phyloP scores from a whole-genome alignment of 2,329 filamentous ascomycete genomes.

The Calonectria pauciramosa region DNA sequence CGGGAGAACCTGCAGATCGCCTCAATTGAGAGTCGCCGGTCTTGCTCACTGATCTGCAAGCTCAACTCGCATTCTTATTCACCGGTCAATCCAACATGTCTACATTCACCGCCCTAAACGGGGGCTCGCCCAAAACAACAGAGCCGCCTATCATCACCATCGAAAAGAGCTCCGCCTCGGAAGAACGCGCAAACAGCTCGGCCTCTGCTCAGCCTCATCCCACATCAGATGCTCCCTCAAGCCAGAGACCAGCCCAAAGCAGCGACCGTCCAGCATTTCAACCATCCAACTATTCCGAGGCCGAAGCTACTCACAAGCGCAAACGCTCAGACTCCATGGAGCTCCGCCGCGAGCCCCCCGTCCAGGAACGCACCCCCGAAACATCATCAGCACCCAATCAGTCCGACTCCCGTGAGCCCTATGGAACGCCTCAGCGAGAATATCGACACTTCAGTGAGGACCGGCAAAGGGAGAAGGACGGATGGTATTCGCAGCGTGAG shows the following conservation, averaged over 20 bases:
- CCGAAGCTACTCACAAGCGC: conserved; percentile 71
- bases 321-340: conserved; percentile 79
- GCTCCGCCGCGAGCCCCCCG: conserved; percentile 52
- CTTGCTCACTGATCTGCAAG: conserved; percentile 13
- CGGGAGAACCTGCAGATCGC: background rate
- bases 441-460: conserved; percentile 62
- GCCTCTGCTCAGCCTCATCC: conserved; percentile 42
- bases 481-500: conserved; percentile 65
- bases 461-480: conserved; percentile 59
- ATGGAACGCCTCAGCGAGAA: conserved; percentile 59
- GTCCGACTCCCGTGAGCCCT: conserved; percentile 58
- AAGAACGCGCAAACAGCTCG: conserved; percentile 50
- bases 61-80: conserved; percentile 9
- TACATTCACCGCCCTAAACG: conserved; percentile 66
- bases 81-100: conserved; percentile 55
- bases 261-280: conserved; percentile 59
- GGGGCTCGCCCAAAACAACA: conserved; percentile 60
- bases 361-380: conserved; percentile 53
- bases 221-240: conserved; percentile 45
- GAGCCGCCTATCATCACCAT: conserved; percentile 51
- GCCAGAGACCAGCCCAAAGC: conserved; percentile 56
- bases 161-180: conserved; percentile 48
- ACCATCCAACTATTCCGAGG: conserved; percentile 56
- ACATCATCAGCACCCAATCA: conserved; percentile 47
- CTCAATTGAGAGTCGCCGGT: background rate